Base-by-base conservation (phyloP, 345 rosid genomes). In the Bruguiera sexangula region DNA sequence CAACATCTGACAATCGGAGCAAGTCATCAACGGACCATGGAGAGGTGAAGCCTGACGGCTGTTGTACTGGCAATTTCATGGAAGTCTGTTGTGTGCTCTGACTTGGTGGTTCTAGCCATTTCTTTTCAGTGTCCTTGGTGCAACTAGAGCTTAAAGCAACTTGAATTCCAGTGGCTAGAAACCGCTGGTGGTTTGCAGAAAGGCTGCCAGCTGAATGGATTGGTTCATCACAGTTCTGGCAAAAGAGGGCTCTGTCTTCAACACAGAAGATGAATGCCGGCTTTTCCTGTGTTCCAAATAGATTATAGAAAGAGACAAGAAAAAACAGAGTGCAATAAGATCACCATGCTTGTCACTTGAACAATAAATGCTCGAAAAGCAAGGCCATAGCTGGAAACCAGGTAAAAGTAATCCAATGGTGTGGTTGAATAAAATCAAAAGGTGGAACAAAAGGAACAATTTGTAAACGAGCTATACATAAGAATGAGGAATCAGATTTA, bases 251-350 rank as follows among this genome's bases (percentile, higher is more conserved):
- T 75, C 97, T 86, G 76, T 95, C 99, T 75, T 95, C 99, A 6
- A 95, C 97, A 66, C 99, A 95, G 85, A 95, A 95, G 37, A 95
- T 92, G 86, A 95, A 92, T 57, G 99, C 99, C 19, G 92, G 50
- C 85, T 88, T 95, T 79, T 95, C 99, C 99, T 95, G 83, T 57
- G 43, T 22, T 66, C 68, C 70, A 56, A 39, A 21, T 24, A 56
- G 10, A 53, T 20, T 16, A 30, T 18, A 16, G 43, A 37, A 9
- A 43, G 50, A 15, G 18, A 56, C 1, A 22, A 8, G 60, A 6
- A 24, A 56, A 56, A 56, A 24, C 6, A 56, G 9, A 24, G 6
- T 21, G 6, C 60, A 56, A 56, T 8, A 3, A 43, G 19, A 43
- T 43, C 50, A 43, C 50, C 50, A 43, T 43, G 50, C 50, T 43